Percentiles rank a stretch among this genome's conserved stretches.
These are phyloP conservation scores for Fusarium tanahbumbuense DNA, from an alignment of 2,329 filamentous ascomycete genomes.

Conservation along the genomic window DNA sequence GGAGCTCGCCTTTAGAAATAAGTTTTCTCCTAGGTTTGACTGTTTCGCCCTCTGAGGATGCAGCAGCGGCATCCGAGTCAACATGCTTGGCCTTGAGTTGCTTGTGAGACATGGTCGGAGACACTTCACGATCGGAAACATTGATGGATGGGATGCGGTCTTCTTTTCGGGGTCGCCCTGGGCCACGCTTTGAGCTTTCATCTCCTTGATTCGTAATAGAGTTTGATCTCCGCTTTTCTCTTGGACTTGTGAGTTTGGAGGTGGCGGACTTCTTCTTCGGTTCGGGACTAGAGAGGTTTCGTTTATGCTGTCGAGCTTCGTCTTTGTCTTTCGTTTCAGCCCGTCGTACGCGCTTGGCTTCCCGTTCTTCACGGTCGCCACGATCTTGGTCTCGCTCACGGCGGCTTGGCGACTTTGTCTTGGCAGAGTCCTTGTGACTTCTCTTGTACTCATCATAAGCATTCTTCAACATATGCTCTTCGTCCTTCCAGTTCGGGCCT, in stretches of 20 bases:
- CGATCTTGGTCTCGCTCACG: constrained; percentile 54
- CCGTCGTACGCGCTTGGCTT: constrained; percentile 57
- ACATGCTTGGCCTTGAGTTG: constrained; percentile 62
- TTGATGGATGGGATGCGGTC: constrained; percentile 60
- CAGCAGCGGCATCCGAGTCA: constrained; percentile 64
- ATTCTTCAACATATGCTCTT: constrained; percentile 82
- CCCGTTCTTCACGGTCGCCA: constrained; percentile 57
- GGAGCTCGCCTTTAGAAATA: constrained; percentile 71
- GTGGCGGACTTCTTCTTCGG: constrained; percentile 56
- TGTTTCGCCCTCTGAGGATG: constrained; percentile 68
- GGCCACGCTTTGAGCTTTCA: constrained; percentile 63
- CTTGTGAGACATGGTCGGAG: constrained; percentile 61
- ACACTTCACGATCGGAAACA: constrained; percentile 65
- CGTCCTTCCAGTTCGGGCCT: constrained; percentile 90
- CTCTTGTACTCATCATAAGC: constrained; percentile 75
- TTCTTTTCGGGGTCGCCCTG: constrained; percentile 67
- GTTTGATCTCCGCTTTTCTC: constrained; percentile 61
- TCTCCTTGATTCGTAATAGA: constrained; percentile 59
- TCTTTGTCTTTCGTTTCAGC: constrained; percentile 60
- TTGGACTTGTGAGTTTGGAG: constrained; percentile 57
- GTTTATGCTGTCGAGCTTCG: constrained; percentile 58
- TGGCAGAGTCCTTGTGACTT: constrained; percentile 60
- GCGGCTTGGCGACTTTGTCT: constrained; percentile 63
- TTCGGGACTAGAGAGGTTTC: constrained; percentile 63
- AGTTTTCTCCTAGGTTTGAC: constrained; percentile 72